phyloP scores from a whole-genome alignment of 2,329 filamentous ascomycete genomes.

The Penicillium sclerotigenum region DNA sequence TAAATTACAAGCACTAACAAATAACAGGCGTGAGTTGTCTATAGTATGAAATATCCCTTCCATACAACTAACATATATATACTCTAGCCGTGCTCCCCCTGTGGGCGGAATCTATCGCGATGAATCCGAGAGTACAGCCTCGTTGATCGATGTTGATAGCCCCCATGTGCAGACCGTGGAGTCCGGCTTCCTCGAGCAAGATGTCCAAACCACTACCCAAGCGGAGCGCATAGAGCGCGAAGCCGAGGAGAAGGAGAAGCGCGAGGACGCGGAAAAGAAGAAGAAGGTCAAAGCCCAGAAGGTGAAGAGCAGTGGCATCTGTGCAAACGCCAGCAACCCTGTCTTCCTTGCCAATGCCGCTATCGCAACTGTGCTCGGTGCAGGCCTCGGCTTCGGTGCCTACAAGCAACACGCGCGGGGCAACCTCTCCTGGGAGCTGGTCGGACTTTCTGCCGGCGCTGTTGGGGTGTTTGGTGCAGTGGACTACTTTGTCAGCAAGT shows the following conservation, averaged over 20 bases:
- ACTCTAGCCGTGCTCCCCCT: constrained; percentile 41
- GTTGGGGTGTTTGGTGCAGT: constrained; percentile 45
- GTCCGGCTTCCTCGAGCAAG: constrained; percentile 41
- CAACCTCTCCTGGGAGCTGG: constrained; percentile 46
- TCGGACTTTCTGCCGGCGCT: constrained; percentile 43
- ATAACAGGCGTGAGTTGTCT: constrained; percentile 37
- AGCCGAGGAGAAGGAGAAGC: constrained; percentile 26
- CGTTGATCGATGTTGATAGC: constrained; percentile 48
- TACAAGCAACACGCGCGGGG: constrained; percentile 47
- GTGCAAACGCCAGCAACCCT: constrained; percentile 45
- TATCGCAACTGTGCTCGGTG: constrained; percentile 40
- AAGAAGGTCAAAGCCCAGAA: constrained; percentile 32
- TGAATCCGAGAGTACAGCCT: constrained; percentile 42
- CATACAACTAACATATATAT: constrained; percentile 11
- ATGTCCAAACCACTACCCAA: constrained; percentile 47
- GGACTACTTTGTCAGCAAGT: constrained; percentile 52
- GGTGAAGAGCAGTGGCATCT: constrained; percentile 36
- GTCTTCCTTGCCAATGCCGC: constrained; percentile 48
- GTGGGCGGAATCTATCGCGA: constrained; percentile 39
- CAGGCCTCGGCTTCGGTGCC: constrained; percentile 47
- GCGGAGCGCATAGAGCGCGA: constrained; percentile 46
- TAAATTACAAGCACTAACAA: constrained; percentile 10
- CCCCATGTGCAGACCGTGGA: constrained; percentile 46
- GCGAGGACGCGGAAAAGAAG: constrained; percentile 21
- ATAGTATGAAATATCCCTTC: not conserved